Evolutionary conservation across 2,329 filamentous ascomycete genomes (phyloP), one percentile per base, ranked within the genome.

Genomic region (Apiospora arundinis): DNA sequence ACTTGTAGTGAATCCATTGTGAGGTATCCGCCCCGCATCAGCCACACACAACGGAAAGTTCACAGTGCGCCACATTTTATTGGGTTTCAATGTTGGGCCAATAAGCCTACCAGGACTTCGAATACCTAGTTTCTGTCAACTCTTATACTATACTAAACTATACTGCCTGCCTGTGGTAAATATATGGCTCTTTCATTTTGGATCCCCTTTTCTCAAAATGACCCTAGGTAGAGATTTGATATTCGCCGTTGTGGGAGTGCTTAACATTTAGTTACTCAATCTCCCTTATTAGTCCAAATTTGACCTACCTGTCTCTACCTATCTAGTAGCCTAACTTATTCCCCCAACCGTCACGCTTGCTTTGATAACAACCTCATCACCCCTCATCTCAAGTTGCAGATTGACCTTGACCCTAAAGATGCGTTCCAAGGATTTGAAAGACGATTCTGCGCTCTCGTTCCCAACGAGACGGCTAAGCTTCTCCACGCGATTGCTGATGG

Each of bases 351-450:
- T 66, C 44, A 73, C 69, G 23, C 16, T 45, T 28, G 67, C 69
- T 70, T 69, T 72, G 25, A 72, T 72, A 18, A 69, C 69, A 18
- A 70, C 60, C 25, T 63, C 14, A 16, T 67, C 67, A 40, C 23
- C 44, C 37, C 49, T 66, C 68, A 73, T 63, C 16, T n/a, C 72
- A 25, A 72, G 68, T 45, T 28, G 16, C 72, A 72, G 68, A 28
- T 73, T 68, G 21, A 68, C 63, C 25, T 67, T 69, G 16, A 46
- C 56, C 67, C 28, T 40, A 46, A 8, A 48, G 25, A 1, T 6
- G 2, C 28, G 18, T 37, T 18, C 52, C 8, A 28, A 21, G 25
- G 14, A 8, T 9, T 8, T 8, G 16, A 60, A 60, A 7, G 25
- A 21, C 2, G 28, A 18, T 18, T 37, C 16, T 28, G 52, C 52